Evolutionary conservation across 768 basidiomycete genomes (phyloP), one percentile per base, ranked within the genome.

Genomic region (Kwoniella sp.): DNA sequence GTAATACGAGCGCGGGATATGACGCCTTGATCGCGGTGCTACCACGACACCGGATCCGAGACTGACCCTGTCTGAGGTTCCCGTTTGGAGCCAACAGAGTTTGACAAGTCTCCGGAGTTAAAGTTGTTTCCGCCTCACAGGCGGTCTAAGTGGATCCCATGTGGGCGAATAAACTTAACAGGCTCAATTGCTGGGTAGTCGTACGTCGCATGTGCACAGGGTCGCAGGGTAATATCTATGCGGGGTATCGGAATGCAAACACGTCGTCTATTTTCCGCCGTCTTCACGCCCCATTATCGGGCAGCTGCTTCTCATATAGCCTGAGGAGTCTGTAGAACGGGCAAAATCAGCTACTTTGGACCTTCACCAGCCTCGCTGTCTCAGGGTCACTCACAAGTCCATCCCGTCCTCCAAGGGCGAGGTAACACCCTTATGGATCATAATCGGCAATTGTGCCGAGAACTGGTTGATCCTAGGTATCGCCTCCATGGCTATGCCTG

Each of bases 221-320:
- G 37, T 38, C 19, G n/a, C n/a, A n/a, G n/a, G n/a, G n/a, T 38
- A 17, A 45, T 45, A 32, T 11, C 20, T 31, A 45, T 45, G 44
- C 44, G 23, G 31, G 44, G 31, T 45, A 45, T 31, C 12, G 15
- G 27, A 22, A 22, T 44, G 14, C 12, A 28, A 7, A 44, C 25
- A 15, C 25, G 12, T 17, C 17, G 23, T 12, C 15, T 19, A 22
- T 12, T 25, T 15, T 29, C 25, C 5, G 17, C 12, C 17, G 31
- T 22, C 27, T 15, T 25, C 33, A 50, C 17, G 28, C 39, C 38
- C 38, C 39, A 31, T 39, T 37, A 48, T 59, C 60, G 20, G 67
- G 67, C 22, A 70, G 41, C 39, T 70, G 69, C 47, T 70, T 67
- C 42, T 67, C 65, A 36, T 70, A 70, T 41, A 70, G 29, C 46